phyloP scores from a whole-genome alignment of 1,139 yeast species.

The Kluyveromyces sp. region DNA sequence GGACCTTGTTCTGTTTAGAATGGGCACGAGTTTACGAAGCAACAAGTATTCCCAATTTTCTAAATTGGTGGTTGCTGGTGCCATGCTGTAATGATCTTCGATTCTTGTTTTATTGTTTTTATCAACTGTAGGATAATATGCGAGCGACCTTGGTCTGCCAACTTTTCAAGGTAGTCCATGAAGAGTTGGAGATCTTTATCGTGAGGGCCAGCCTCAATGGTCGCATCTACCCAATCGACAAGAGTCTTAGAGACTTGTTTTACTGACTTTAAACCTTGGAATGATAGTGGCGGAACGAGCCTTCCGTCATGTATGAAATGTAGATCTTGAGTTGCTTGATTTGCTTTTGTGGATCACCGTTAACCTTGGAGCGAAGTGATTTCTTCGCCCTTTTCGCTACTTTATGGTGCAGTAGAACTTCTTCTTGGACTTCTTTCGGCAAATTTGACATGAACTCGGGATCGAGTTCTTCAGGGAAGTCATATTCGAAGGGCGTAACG shows the following conservation, averaged over 20 bases:
- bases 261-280: conserved; percentile 32
- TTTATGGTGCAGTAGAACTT: conserved; percentile 26
- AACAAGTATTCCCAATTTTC: conserved; percentile 28
- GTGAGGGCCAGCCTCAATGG: conserved; percentile 51
- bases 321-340: conserved; percentile 16
- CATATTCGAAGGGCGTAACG: neutral
- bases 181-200: conserved; percentile 44
- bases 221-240: conserved; percentile 42
- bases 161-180: conserved; percentile 23
- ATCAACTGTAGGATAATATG: conserved; percentile 15
- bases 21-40: conserved; percentile 18
- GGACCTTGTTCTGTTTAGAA: conserved; percentile 13
- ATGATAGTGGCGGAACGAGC: conserved; percentile 31
- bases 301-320: conserved; percentile 21
- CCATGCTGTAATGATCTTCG: conserved; percentile 6
- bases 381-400: conserved; percentile 33
- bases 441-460: conserved; percentile 18
- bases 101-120: conserved; percentile 18
- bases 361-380: conserved; percentile 5
- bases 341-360: neutral
- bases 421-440: conserved; percentile 27
- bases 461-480: conserved; percentile 3
- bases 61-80: conserved; percentile 12
- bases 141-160: conserved; percentile 16
- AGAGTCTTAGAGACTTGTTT: conserved; percentile 35